These are phyloP conservation scores for Lasiodiplodia sp. DNA, from an alignment of 2,329 filamentous ascomycete genomes.

Conservation along the genomic window DNA sequence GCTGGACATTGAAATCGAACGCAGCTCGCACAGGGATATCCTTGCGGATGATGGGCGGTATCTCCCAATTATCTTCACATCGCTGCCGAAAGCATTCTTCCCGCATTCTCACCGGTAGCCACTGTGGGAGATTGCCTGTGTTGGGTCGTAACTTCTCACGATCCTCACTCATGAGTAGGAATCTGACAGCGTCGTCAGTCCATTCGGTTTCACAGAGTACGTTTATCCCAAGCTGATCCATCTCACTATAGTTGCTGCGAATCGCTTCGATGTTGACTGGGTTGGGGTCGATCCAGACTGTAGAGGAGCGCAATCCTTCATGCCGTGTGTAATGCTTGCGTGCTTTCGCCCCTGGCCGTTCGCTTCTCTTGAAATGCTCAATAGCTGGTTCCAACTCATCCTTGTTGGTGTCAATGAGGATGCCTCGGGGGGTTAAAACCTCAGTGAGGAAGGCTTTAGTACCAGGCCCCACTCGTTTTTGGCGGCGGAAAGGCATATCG, in stretches of 20 bases:
- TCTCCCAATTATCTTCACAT: not conserved
- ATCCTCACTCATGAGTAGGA: constrained; percentile 11
- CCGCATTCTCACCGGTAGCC: constrained; percentile 6
- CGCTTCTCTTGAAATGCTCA: not conserved
- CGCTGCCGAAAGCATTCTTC: not conserved
- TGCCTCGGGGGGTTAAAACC: constrained; percentile 1
- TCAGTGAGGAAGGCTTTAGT: not conserved
- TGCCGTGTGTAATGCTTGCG: not conserved
- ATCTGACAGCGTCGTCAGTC: not conserved
- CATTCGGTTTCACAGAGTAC: not conserved
- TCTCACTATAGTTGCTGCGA: not conserved
- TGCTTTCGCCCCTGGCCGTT: not conserved
- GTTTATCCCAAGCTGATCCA: not conserved
- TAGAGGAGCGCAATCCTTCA: not conserved
- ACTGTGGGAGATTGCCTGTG: not conserved
- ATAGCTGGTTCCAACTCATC: not conserved
- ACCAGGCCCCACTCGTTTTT: not conserved
- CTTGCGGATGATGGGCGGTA: not conserved
- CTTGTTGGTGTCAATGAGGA: not conserved
- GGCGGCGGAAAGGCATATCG: not conserved
- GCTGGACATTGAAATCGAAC: constrained; percentile 1
- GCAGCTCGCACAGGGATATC: not conserved
- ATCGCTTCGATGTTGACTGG: not conserved
- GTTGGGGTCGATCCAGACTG: constrained; percentile 3
- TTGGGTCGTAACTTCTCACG: not conserved